Evolutionary conservation across 208 protist genomes (phyloP).

Genomic region (Acanthamoeba healyi): DNA sequence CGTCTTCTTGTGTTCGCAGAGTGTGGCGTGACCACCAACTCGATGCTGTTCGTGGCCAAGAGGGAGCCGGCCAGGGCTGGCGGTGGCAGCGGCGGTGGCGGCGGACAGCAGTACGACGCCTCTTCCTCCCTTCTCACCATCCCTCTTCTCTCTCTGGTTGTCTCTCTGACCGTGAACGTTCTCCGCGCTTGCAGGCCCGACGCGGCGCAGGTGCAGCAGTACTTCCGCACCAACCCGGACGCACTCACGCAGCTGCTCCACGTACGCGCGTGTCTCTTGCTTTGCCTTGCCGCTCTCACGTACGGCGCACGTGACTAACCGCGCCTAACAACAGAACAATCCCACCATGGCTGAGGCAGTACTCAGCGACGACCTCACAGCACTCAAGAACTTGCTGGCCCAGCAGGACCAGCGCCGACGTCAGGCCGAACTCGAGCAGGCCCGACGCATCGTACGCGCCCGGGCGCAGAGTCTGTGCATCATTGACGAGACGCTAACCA

Average conservation of each 20-base stretch:
- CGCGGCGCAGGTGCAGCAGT: constrained; percentile 69
- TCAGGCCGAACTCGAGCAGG: constrained; percentile 58
- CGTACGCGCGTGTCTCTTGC: constrained; percentile 18
- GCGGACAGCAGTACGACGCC: background rate
- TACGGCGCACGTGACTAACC: no score
- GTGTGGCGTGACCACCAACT: background rate
- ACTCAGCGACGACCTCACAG: constrained; percentile 71
- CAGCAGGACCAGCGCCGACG: background rate
- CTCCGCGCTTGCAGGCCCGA: background rate
- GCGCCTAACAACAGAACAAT: constrained; percentile 77
- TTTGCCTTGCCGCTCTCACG: background rate
- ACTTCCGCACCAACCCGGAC: constrained; percentile 72
- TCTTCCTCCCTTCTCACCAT: background rate
- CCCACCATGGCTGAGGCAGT: constrained; percentile 83
- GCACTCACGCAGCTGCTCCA: constrained; percentile 54
- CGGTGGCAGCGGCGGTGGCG: background rate
- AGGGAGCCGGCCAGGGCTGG: no score
- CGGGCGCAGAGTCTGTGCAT: background rate
- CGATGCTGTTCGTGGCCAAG: constrained; percentile 47
- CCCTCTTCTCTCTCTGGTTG: background rate
- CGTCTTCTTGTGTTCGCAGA: background rate
- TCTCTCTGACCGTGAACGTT: no score
- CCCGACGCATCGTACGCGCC: constrained; percentile 50
- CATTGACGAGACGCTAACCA: no score
- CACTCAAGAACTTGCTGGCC: constrained; percentile 17